A percentile compares a stretch with the other conserved stretches of the same genome.
Evolutionary conservation across 2,329 filamentous ascomycete genomes (phyloP).

Genomic region (Xylariaceae sp.): DNA sequence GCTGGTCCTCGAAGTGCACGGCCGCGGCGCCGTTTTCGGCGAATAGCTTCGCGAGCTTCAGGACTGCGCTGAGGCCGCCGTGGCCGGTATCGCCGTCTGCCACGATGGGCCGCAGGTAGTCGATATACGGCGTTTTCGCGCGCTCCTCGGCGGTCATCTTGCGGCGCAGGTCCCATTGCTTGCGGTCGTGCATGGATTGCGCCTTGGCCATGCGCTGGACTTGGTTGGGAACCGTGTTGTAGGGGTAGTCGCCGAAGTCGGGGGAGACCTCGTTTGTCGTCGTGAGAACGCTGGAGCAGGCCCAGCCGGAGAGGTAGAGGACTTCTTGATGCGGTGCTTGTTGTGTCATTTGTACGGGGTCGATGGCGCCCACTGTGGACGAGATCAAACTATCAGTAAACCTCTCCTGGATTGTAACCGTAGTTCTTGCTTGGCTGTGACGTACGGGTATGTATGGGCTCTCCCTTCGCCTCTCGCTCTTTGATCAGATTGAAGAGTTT

Average conservation of each 20-base stretch:
- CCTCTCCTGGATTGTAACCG: not conserved
- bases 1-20: conserved; percentile 96
- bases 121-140: conserved; percentile 72
- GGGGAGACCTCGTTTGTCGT: conserved; percentile 95
- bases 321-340: conserved; percentile 95
- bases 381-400: not conserved
- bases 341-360: conserved; percentile 99
- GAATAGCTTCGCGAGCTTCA: conserved; percentile 96
- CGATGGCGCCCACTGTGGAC: conserved; percentile 81
- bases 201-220: conserved; percentile 95
- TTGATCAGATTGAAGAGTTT: conserved; percentile 90
- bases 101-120: conserved; percentile 92
- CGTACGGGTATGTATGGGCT: conserved; percentile 90
- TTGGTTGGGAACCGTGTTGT: conserved; percentile 98
- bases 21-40: conserved; percentile 94
- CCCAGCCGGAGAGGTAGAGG: conserved; percentile 95
- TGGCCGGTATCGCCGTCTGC: conserved; percentile 96
- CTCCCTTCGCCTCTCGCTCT: conserved; percentile 69
- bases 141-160: conserved; percentile 73
- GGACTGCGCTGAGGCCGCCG: conserved; percentile 83
- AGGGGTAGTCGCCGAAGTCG: conserved; percentile 97
- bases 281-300: conserved; percentile 88
- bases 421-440: conserved; percentile 16
- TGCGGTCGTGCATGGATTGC: conserved; percentile 93
- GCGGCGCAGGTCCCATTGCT: conserved; percentile 82